A percentile compares a stretch with the other conserved stretches of the same genome.
Conservation (phyloP, 306 rosid genomes). For the Carpinus fangiana region DNA sequence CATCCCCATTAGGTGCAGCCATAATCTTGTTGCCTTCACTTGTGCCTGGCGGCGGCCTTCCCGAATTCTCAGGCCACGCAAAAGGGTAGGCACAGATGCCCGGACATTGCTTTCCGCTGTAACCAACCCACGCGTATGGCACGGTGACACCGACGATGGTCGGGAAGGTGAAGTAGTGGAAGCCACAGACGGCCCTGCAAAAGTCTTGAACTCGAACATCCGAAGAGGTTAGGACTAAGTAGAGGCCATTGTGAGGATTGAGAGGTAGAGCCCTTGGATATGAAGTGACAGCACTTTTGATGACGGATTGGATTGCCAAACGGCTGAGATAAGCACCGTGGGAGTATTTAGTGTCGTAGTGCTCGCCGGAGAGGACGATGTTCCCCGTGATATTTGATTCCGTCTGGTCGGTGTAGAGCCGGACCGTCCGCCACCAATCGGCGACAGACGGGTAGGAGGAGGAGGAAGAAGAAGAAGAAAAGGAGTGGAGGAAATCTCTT, state of each 20-base stretch:
- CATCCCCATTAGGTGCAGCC: slow-evolving; percentile 50
- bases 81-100: slow-evolving; percentile 64
- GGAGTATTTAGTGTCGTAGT: slow-evolving; percentile 47
- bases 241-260: slow-evolving; percentile 47
- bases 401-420: slow-evolving; percentile 57
- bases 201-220: slow-evolving; percentile 57
- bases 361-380: slow-evolving; percentile 40
- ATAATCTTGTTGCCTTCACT: slow-evolving; percentile 34
- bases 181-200: slow-evolving; percentile 60
- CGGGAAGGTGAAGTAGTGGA: slow-evolving; percentile 63
- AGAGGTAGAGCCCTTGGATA: slow-evolving; percentile 39
- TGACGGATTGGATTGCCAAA: slow-evolving; percentile 42
- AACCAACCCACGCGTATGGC: slow-evolving; percentile 57
- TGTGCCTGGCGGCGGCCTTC: slow-evolving; percentile 29
- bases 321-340: slow-evolving; percentile 47
- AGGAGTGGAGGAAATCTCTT: slow-evolving; percentile 47
- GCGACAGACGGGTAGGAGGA: slow-evolving; percentile 44
- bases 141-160: slow-evolving; percentile 45
- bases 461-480: slow-evolving; percentile 31
- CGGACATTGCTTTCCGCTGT: slow-evolving; percentile 54
- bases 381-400: slow-evolving; percentile 48
- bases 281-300: slow-evolving; percentile 35
- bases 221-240: slow-evolving; percentile 41
- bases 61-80: slow-evolving; percentile 42
- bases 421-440: slow-evolving; percentile 55